Conservation (phyloP, 768 basidiomycete genomes). For the Macrolepiota dolichaula region DNA sequence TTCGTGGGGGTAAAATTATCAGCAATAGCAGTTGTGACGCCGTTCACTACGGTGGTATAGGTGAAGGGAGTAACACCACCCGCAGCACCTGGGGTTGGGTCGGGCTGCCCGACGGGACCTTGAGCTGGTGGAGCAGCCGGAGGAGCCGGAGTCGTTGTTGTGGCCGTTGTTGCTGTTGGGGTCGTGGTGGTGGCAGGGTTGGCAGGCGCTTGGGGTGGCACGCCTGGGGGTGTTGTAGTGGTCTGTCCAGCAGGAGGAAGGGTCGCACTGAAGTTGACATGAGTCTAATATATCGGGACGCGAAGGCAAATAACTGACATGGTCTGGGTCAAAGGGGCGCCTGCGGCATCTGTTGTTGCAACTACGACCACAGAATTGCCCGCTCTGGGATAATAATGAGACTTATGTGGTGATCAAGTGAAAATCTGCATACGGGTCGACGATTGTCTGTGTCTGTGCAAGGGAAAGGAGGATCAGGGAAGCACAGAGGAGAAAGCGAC, state of each 20-base stretch:
- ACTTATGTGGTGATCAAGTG: not conserved
- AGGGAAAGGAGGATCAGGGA: constrained; percentile 18
- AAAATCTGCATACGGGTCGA: constrained; percentile 40
- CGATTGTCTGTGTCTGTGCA: constrained; percentile 39
- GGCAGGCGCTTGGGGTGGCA: constrained; percentile 18
- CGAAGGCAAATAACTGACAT: constrained; percentile 30
- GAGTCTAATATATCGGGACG: not conserved
- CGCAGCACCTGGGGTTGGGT: constrained; percentile 30
- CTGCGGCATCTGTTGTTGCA: constrained; percentile 36
- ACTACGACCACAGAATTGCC: constrained; percentile 54
- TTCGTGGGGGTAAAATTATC: constrained; percentile 41
- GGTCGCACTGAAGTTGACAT: constrained; percentile 19
- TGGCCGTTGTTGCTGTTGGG: constrained; percentile 12
- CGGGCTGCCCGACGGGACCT: constrained; percentile 60
- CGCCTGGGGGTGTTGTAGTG: constrained; percentile 20
- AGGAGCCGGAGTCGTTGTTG: not conserved
- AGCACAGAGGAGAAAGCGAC: constrained; percentile 15
- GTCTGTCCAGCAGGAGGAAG: constrained; percentile 16
- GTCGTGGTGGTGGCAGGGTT: constrained; percentile 19
- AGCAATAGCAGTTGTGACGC: constrained; percentile 28
- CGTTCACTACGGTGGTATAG: constrained; percentile 45
- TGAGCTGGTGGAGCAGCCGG: constrained; percentile 14
- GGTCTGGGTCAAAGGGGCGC: constrained; percentile 35
- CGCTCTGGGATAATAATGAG: constrained; percentile 19
- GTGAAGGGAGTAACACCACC: constrained; percentile 47